phyloP scores from a whole-genome alignment of 495 filamentous ascomycete species.

The Aspergillus sclerotioniger region DNA sequence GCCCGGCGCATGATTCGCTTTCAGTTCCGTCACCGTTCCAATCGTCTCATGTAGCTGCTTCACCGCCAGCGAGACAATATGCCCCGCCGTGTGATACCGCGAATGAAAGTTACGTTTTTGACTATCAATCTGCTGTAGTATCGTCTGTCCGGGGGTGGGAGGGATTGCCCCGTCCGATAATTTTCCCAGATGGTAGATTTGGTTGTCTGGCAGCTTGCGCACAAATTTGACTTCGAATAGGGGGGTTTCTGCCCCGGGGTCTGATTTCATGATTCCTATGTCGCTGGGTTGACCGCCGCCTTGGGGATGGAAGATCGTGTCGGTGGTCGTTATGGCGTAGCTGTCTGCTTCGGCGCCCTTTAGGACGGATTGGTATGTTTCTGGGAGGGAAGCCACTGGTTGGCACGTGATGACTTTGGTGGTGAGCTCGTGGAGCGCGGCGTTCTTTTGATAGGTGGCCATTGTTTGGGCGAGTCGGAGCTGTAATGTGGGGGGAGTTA shows the following conservation, averaged over 20 bases:
- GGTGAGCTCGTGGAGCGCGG: conserved; percentile 43
- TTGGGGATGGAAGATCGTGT: conserved; percentile 67
- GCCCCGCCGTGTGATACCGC: conserved; percentile 63
- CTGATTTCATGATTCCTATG: conserved; percentile 47
- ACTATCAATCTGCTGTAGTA: conserved; percentile 51
- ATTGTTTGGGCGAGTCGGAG: conserved; percentile 34
- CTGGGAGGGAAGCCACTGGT: conserved; percentile 45
- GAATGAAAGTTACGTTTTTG: conserved; percentile 56
- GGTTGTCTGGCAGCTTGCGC: conserved; percentile 44
- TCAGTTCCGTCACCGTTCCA: conserved; percentile 53
- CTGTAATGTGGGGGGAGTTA: too few relatives aligned
- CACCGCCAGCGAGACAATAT: conserved; percentile 59
- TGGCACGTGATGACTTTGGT: conserved; percentile 43
- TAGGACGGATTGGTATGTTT: conserved; percentile 47
- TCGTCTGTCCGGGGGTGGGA: conserved; percentile 36
- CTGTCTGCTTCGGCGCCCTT: conserved; percentile 45
- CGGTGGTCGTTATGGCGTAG: conserved; percentile 52
- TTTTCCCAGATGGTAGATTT: conserved; percentile 58
- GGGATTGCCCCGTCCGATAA: conserved; percentile 37
- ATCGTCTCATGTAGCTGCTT: conserved; percentile 50
- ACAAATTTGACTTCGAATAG: conserved; percentile 50
- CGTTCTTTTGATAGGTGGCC: conserved; percentile 55
- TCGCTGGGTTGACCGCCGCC: conserved; percentile 67
- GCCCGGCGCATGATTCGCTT: conserved; percentile 63
- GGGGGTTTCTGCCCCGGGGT: conserved; percentile 8